These are phyloP conservation scores for Nakazawaea ernobii DNA, from an alignment of 805 yeast genomes.

Conservation along the genomic window DNA sequence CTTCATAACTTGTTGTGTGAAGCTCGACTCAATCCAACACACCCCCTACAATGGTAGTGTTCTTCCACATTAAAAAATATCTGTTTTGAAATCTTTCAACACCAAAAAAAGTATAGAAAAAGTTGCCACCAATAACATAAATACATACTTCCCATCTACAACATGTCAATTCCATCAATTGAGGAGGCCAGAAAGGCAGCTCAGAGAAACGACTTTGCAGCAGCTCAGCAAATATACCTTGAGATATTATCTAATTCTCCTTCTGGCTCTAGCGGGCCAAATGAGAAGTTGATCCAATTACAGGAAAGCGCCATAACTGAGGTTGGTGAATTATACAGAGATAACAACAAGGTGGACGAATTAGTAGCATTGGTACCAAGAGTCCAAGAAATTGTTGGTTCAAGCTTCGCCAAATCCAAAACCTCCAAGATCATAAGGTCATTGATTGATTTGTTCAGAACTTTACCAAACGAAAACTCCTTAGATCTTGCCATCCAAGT, in stretches of 20 bases:
- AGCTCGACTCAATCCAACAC: background rate
- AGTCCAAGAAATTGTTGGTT: slow-evolving; percentile 64
- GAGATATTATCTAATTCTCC: slow-evolving; percentile 32
- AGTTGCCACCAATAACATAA: slow-evolving; percentile 4
- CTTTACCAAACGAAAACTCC: slow-evolving; percentile 36
- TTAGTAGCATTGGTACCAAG: slow-evolving; percentile 58
- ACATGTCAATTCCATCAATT: slow-evolving; percentile 30
- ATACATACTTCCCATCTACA: background rate
- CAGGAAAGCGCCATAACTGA: slow-evolving; percentile 71
- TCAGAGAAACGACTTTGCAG: slow-evolving; percentile 37
- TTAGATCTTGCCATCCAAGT: slow-evolving; percentile 67
- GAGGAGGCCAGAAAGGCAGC: slow-evolving; percentile 60
- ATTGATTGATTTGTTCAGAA: slow-evolving; percentile 73
- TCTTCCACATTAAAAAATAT: background rate
- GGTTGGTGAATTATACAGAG: slow-evolving; percentile 67
- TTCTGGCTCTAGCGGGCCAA: slow-evolving; percentile 11
- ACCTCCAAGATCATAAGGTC: slow-evolving; percentile 85
- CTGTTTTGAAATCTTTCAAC: too few relatives aligned
- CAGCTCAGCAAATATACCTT: slow-evolving; percentile 58
- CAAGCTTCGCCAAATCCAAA: slow-evolving; percentile 81
- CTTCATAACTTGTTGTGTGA: too few relatives aligned
- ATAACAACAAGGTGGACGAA: slow-evolving; percentile 38
- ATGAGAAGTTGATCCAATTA: slow-evolving; percentile 40
- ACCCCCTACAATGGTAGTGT: background rate
- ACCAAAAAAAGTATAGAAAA: background rate